Base-by-base conservation (phyloP, 1,139 yeast genomes). In the Geotrichum candidum region DNA sequence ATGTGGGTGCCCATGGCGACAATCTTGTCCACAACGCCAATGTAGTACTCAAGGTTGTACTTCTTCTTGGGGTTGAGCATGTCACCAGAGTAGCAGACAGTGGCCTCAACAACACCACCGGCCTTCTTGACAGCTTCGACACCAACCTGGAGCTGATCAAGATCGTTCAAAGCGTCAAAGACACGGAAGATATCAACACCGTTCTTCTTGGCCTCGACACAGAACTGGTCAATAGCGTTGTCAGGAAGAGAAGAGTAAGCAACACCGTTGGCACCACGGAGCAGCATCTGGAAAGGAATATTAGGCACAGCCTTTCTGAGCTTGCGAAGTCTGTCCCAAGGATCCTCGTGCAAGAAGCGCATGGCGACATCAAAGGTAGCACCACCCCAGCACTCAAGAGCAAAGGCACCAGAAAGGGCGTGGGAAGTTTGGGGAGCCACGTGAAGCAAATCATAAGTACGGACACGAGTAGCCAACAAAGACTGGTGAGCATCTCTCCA, bases 401-500 rank as follows among this genome's bases (percentile, higher is more conserved):
- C 95, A 76, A 90, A 95, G 1, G 96, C 96, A 64, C 96, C 95
- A 66, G 88, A 78, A 70, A 91, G 78, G 25, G 97, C 99, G 73
- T 88, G 86, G 1, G 97, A 90, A 41, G 99, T 94, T 60, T 96
- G 84, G 63, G 92, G 94, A 29, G 99, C 99, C 78, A 95, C 90
- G 68, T 91, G 89, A 63, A 87, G 80, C 72, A 94, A 80, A 76
- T 94, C 99, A 70, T 88, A 83, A 35, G 99, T 95, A 78, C 99
- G 87, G 51, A 94, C 96, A 78, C 99, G 88, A 53, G 99, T 95
- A 9, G 99, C 99, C 70, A 94, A 82, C 69, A 94, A 79, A n/a
- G 98, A 91, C 81, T 94, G 99, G 78, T 95, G 99, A 51, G 99
- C 99, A 77, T 94, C 99, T 85, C 99, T 90, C 99, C 99, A 94